Base-by-base conservation (phyloP, 306 rosid species). In the Prunus mira region DNA sequence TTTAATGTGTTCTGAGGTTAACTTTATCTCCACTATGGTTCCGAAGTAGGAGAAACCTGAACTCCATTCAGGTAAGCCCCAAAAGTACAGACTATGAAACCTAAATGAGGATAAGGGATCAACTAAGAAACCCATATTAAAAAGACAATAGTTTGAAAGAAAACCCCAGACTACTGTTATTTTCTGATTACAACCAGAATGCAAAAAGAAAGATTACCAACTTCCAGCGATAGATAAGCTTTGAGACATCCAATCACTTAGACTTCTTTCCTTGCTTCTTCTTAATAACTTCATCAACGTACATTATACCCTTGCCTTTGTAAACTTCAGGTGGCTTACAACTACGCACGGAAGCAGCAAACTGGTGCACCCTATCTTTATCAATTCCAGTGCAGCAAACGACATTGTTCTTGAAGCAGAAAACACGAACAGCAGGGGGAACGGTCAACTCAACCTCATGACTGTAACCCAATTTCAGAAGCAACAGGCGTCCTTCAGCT, bases 251-350 rank as follows among this genome's bases (percentile, higher is more conserved):
- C 45, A 32, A 80, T 88, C 75, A 93, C 80, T 91, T 93, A n/a
- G 97, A 90, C 74, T 91, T 93, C 89, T 93, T 93, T 49, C 97
- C 98, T 79, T 84, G 91, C 49, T 93, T 91, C 84, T 84, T 89
- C 86, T 88, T 91, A 41, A 93, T 86, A 67, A 88, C 91, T 76
- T 93, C 96, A 43, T 89, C 97, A 30, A 73, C 75, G 76, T 91
- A 93, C 98, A 91, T 87, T 22, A 93, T 93, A 12, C 98, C 98
- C 79, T 93, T 93, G 80, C 98, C 97, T 87, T 93, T 93, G 89
- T 93, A 93, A 46, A 87, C 96, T 70, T 93, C 98, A 0, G 97
- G 98, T 1, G 96, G 93, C 90, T 89, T 91, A 77, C 97, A 91
- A 73, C 82, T 83, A 20, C 96, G 96, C 54, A 89, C 93, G 3